phyloP scores from a whole-genome alignment of 164 flowering plant species.

The Liriodendron chinense region DNA sequence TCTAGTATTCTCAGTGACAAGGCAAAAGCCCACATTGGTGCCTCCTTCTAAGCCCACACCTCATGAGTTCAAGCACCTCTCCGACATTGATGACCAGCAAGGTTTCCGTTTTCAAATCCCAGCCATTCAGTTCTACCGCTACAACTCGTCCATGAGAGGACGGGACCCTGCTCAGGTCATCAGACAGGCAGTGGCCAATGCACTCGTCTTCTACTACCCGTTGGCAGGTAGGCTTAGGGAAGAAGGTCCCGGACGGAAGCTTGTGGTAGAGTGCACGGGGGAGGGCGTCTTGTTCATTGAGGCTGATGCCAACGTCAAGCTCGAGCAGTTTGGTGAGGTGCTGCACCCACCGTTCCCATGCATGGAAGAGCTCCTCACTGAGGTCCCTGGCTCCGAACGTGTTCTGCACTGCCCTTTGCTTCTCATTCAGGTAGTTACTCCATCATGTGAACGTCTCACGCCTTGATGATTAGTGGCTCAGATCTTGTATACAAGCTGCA shows the following conservation, averaged over 20 bases:
- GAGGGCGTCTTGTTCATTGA: constrained; percentile 25
- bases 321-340: constrained; percentile 29
- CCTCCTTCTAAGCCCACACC: constrained; percentile 25
- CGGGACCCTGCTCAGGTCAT: constrained; percentile 27
- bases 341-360: constrained; percentile 46
- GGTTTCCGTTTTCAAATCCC: constrained; percentile 27
- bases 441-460: no score
- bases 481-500: no score
- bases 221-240: constrained; percentile 26
- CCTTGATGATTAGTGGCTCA: no score
- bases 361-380: constrained; percentile 32
- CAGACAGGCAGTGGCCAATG: constrained; percentile 19
- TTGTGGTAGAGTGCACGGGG: constrained; percentile 22
- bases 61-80: constrained; percentile 23
- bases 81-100: constrained; percentile 34
- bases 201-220: constrained; percentile 35
- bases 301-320: constrained; percentile 17
- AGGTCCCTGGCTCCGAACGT: constrained; percentile 36
- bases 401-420: constrained; percentile 22
- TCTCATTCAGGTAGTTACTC: constrained; percentile 13
- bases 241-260: constrained; percentile 18
- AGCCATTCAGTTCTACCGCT: constrained; percentile 12
- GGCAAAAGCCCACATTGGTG: constrained; percentile 9
- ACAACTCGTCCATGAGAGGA: constrained; percentile 5
- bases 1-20: not conserved